Evolutionary conservation across 305 asterid species (phyloP), one percentile per base, ranked within the genome.

Genomic region (Fraxinus floribunda): DNA sequence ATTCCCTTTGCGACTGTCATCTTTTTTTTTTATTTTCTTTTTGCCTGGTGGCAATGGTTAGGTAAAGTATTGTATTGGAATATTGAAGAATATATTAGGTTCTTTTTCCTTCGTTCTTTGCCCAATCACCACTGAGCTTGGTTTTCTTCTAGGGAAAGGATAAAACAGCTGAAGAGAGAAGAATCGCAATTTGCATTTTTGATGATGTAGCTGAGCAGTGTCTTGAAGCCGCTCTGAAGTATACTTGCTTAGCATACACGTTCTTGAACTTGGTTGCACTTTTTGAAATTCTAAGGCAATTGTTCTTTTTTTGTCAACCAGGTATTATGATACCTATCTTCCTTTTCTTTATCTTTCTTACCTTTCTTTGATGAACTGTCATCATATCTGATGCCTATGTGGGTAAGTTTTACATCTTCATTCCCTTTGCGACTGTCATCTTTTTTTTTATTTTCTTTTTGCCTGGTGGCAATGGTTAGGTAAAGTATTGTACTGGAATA

Each of bases 131-230:
- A 29, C 46, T 79, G 76, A 35, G 68, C 41, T 72, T 34, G 11
- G 72, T 57, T 73, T 71, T 84, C 80, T 74, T 83, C 79, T 86
- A 94, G 97, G 98, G 97, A 22, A 94, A 94, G 90, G 98, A 94
- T 84, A 94, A 91, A 89, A 88, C 98, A 84, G 88, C 96, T 62
- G 99, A 94, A 87, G 99, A 94, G 87, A 92, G 99, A 92, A 94
- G 98, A 84, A 95, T 95, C 80, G 97, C 97, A 3, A 94, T 95
- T 84, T 95, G 99, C 87, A 95, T 95, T 73, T 95, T 95, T 88
- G 99, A 95, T 91, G 99, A 95, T 85, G 92, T 95, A 26, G 98
- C 99, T 18, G 99, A 95, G 84, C 99, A 95, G 84, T 95, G 97
- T 71, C 93, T 87, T 87, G 99, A 92, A 82, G 82, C 92, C 36